These are phyloP conservation scores for Mollisia scopiformis DNA, from an alignment of 2,329 filamentous ascomycete species.

Conservation along the genomic window DNA sequence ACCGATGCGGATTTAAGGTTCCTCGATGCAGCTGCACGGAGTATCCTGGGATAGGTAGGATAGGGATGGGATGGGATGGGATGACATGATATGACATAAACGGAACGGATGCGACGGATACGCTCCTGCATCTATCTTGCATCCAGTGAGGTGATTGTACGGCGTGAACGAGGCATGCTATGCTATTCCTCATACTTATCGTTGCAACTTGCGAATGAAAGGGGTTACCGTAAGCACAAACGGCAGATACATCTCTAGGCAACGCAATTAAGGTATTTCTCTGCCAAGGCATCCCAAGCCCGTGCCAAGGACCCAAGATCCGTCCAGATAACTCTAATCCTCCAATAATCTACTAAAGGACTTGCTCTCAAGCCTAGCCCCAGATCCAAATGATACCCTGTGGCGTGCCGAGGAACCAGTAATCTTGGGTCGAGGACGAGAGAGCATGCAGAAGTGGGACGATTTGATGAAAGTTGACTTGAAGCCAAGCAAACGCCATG, in stretches of 20 bases:
- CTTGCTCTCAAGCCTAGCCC: background rate
- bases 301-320: too few species aligned
- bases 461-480: background rate
- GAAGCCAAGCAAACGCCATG: background rate
- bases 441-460: background rate
- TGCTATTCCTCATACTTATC: too few species aligned
- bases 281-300: background rate
- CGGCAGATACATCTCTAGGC: too few species aligned
- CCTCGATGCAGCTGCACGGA: too few species aligned
- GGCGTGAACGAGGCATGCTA: too few species aligned
- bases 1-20: too few species aligned
- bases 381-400: background rate
- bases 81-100: background rate
- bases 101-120: slow-evolving; percentile 1
- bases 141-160: too few species aligned
- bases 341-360: too few species aligned
- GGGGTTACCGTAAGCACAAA: too few species aligned
- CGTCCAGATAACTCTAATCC: background rate
- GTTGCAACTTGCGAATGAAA: too few species aligned
- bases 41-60: background rate
- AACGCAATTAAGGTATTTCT: too few species aligned
- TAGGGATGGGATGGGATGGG: background rate
- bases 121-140: too few species aligned
- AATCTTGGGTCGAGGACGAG: background rate
- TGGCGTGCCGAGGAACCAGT: background rate